Conservation (phyloP, 2,329 filamentous ascomycete genomes). For the Hypoxylon sp. region DNA sequence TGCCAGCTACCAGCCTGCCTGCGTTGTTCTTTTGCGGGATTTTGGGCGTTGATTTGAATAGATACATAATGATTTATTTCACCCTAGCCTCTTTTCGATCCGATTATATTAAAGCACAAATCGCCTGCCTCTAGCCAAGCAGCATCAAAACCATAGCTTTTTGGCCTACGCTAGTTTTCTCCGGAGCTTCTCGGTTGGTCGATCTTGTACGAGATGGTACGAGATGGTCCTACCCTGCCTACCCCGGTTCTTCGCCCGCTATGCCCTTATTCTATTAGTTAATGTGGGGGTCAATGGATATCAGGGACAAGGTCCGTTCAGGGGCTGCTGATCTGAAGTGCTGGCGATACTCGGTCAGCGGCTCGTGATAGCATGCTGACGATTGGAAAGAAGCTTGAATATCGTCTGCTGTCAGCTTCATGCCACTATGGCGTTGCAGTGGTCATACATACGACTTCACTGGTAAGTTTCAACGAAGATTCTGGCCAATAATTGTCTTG, state of each 20-base stretch:
- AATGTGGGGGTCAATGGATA: constrained; percentile 17
- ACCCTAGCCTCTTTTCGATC: neutral
- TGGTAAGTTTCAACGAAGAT: neutral
- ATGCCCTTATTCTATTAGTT: constrained; percentile 1
- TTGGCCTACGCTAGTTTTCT: constrained; percentile 8
- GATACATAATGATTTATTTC: neutral
- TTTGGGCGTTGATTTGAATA: neutral
- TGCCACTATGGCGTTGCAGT: neutral
- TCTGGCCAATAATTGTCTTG: constrained; percentile 9
- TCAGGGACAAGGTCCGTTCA: constrained; percentile 16
- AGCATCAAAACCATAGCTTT: constrained; percentile 11
- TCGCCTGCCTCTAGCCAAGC: neutral
- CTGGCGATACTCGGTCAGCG: constrained; percentile 18
- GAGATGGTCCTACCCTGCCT: constrained; percentile 6
- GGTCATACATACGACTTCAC: neutral
- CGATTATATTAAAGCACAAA: constrained; percentile 1
- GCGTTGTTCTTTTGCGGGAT: constrained; percentile 20
- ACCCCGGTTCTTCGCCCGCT: constrained; percentile 8
- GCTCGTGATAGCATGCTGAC: constrained; percentile 22
- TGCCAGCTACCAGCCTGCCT: constrained; percentile 8
- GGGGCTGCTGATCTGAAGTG: constrained; percentile 20
- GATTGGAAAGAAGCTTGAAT: neutral
- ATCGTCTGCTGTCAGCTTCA: neutral
- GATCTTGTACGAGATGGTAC: constrained; percentile 27
- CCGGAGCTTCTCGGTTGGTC: constrained; percentile 17